A percentile compares a stretch with the other conserved stretches of the same genome.
Conservation (phyloP, 2,329 filamentous ascomycete species). For the Colletotrichum cereale region DNA sequence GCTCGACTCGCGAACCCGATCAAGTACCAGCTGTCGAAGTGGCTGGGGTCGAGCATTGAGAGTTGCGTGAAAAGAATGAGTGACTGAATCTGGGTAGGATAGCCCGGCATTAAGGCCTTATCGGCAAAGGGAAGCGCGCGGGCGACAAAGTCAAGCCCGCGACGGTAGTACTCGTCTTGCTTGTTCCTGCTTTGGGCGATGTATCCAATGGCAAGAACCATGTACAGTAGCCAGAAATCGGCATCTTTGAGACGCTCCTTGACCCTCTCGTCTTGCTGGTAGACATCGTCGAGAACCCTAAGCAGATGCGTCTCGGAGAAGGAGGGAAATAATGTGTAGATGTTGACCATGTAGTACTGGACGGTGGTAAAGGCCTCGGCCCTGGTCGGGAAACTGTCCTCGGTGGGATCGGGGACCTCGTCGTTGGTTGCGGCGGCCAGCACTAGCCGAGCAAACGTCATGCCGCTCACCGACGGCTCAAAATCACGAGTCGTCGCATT, state of each 20-base stretch:
- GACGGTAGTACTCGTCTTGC: conserved; percentile 72
- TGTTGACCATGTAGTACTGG: conserved; percentile 86
- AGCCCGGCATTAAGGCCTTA: conserved; percentile 85
- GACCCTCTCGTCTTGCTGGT: conserved; percentile 74
- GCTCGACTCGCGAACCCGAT: conserved; percentile 91
- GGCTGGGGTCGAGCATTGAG: conserved; percentile 87
- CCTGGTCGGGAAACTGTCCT: conserved; percentile 76
- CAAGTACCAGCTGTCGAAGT: conserved; percentile 95
- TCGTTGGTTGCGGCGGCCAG: conserved; percentile 85
- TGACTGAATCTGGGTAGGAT: conserved; percentile 87
- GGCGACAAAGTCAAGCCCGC: conserved; percentile 68
- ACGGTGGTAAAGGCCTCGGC: conserved; percentile 77
- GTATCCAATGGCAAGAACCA: conserved; percentile 89
- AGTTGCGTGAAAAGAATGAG: conserved; percentile 89
- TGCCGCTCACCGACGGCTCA: conserved; percentile 86
- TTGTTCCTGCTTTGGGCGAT: conserved; percentile 78
- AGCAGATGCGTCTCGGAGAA: conserved; percentile 86
- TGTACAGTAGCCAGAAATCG: conserved; percentile 88
- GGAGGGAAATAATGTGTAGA: conserved; percentile 84
- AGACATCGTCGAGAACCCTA: conserved; percentile 83
- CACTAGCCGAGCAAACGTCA: conserved; percentile 92
- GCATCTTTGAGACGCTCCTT: conserved; percentile 65
- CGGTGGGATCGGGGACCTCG: conserved; percentile 72
- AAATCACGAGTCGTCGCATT: conserved; percentile 96
- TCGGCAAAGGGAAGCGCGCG: conserved; percentile 83